A percentile compares a stretch with the other conserved stretches of the same genome.
Conservation (phyloP, 345 rosid species). For the Diplotaxis tenuifolia region DNA sequence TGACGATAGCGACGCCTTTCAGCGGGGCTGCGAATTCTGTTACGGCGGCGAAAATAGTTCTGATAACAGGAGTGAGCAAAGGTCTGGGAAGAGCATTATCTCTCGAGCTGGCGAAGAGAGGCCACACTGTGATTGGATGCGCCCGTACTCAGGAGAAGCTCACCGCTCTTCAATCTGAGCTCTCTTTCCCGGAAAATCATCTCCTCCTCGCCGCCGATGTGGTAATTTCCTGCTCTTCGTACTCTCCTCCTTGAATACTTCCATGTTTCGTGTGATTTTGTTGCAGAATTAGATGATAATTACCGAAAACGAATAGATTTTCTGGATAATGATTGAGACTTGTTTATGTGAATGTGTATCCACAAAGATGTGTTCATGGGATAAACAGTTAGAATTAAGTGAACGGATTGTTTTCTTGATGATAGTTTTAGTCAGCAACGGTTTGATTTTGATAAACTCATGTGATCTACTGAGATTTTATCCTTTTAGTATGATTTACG, state of each 20-base stretch:
- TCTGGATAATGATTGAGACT: neutral
- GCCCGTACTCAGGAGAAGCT: conserved; percentile 81
- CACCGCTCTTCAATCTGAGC: conserved; percentile 60
- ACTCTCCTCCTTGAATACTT: neutral
- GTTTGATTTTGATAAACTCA: neutral
- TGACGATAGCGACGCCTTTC: conserved; percentile 43
- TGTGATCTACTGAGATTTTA: conserved; percentile 5
- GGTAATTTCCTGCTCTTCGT: conserved; percentile 37
- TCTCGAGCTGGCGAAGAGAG: conserved; percentile 76
- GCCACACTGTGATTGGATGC: conserved; percentile 88
- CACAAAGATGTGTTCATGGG: neutral
- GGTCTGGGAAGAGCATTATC: conserved; percentile 93
- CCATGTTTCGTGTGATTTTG: neutral
- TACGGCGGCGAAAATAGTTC: conserved; percentile 42
- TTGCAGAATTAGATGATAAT: neutral
- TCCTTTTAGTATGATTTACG: neutral
- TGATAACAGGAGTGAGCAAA: conserved; percentile 88
- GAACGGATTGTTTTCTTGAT: neutral
- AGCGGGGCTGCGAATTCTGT: conserved; percentile 35
- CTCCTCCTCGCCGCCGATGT: conserved; percentile 78
- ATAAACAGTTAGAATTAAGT: neutral
- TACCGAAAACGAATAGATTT: neutral
- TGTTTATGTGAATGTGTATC: neutral
- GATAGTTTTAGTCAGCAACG: neutral
- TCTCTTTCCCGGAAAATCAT: conserved; percentile 51